phyloP scores from a whole-genome alignment of 495 filamentous ascomycete species.

The Penicillium cataractarum region DNA sequence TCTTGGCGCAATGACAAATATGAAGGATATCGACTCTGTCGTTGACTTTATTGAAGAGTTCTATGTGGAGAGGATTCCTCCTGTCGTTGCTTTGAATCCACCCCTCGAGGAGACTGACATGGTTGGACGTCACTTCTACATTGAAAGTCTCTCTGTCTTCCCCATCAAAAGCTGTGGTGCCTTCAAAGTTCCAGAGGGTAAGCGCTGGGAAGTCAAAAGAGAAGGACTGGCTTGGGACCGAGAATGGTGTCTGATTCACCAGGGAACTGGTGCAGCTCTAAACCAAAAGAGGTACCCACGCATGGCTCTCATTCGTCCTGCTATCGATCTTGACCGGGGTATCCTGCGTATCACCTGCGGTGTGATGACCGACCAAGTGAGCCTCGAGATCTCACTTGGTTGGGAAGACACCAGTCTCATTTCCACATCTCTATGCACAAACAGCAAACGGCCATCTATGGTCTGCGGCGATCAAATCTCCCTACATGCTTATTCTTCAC shows the following conservation, averaged over 20 bases:
- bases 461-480: conserved; percentile 81
- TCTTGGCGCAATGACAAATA: conserved; percentile 84
- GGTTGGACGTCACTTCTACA: conserved; percentile 38
- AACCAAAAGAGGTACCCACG: conserved; percentile 81
- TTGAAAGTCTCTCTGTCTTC: conserved; percentile 69
- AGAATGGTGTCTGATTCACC: conserved; percentile 91
- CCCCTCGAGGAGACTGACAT: conserved; percentile 20
- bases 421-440: conserved; percentile 43
- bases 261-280: conserved; percentile 74
- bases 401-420: conserved; percentile 59
- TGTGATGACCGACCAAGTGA: conserved; percentile 25
- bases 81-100: conserved; percentile 27
- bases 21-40: conserved; percentile 72
- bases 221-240: conserved; percentile 90
- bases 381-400: conserved; percentile 60
- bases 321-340: conserved; percentile 64
- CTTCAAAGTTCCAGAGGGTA: conserved; percentile 66
- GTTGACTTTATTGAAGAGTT: conserved; percentile 76
- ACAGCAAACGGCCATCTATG: conserved; percentile 46
- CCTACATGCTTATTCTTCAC: conserved; percentile 67
- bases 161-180: conserved; percentile 90
- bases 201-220: conserved; percentile 70
- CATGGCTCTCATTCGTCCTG: conserved; percentile 79
- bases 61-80: conserved; percentile 59
- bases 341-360: conserved; percentile 54